phyloP scores from a whole-genome alignment of 2,329 filamentous ascomycete genomes.

The Fusarium tuaranense region DNA sequence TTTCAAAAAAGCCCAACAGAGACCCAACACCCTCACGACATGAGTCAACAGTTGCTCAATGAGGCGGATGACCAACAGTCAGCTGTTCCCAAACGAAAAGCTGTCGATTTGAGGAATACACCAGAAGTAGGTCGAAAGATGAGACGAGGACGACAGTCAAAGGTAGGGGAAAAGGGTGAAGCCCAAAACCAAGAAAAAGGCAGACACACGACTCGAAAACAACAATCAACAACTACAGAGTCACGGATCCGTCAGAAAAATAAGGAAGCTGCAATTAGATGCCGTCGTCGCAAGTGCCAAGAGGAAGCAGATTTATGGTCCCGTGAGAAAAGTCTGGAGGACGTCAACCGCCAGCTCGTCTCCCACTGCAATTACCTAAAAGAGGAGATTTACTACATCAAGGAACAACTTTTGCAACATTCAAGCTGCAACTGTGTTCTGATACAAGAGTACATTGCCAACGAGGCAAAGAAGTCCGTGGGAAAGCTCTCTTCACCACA shows the following conservation, averaged over 20 bases:
- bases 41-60: not conserved
- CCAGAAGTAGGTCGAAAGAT: not conserved
- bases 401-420: not conserved
- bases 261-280: not conserved
- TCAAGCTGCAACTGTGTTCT: not conserved
- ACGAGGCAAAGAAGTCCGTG: not conserved
- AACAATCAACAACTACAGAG: not conserved
- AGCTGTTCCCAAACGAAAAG: not conserved
- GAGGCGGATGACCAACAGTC: not conserved
- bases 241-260: not conserved
- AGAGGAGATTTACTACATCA: not conserved
- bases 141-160: not conserved
- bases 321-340: not conserved
- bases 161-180: not conserved
- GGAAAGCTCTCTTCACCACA: not conserved
- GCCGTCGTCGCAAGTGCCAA: not conserved
- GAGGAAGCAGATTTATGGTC: not conserved
- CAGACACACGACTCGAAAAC: not conserved
- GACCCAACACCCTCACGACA: not conserved
- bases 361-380: not conserved
- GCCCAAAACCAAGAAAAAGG: not conserved
- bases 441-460: not conserved
- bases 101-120: not conserved
- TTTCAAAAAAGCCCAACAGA: not conserved
- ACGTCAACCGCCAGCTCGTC: not conserved